Conservation (phyloP, 352 stramenopile genomes). For the Globisporangium okanoganense region DNA sequence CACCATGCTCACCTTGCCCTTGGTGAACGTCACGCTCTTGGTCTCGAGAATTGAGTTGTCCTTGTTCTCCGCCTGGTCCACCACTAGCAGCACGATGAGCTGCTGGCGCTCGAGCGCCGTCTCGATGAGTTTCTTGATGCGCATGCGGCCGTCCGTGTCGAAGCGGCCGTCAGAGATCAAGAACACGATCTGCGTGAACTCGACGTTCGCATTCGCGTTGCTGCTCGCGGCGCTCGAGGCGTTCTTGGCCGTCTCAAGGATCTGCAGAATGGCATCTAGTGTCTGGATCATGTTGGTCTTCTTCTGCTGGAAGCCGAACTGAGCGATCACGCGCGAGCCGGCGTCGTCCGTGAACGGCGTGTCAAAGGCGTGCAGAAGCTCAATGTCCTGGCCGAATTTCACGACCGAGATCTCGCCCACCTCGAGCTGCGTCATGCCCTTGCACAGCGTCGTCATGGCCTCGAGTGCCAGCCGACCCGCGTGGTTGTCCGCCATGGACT, state of each 20-base stretch:
- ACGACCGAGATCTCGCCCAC: slow-evolving; percentile 93
- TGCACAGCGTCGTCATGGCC: slow-evolving; percentile 96
- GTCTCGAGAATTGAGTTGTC: slow-evolving; percentile 97
- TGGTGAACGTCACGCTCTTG: slow-evolving; percentile 96
- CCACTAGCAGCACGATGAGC: slow-evolving; percentile 97
- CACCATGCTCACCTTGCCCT: slow-evolving; percentile 95
- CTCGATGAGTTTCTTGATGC: slow-evolving; percentile 94
- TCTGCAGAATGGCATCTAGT: slow-evolving; percentile 90
- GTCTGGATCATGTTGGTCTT: slow-evolving; percentile 96
- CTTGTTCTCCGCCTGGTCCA: slow-evolving; percentile 84
- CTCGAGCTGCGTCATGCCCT: slow-evolving; percentile 97
- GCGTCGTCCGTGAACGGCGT: slow-evolving; percentile 96
- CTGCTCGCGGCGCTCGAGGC: slow-evolving; percentile 37
- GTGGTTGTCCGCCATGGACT: slow-evolving; percentile 98
- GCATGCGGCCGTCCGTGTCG: slow-evolving; percentile 94
- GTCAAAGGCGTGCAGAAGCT: slow-evolving; percentile 96
- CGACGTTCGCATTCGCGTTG: slow-evolving; percentile 43
- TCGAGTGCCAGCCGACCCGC: slow-evolving; percentile 94
- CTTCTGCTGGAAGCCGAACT: slow-evolving; percentile 97
- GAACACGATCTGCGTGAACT: slow-evolving; percentile 98
- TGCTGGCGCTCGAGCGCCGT: slow-evolving; percentile 97
- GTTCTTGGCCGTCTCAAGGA: slow-evolving; percentile 86
- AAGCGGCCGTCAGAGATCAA: slow-evolving; percentile 99
- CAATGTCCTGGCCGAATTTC: slow-evolving; percentile 96
- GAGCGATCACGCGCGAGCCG: slow-evolving; percentile 90